Base-by-base conservation (phyloP, 2,329 filamentous ascomycete species). In the Xylariaceae sp. region DNA sequence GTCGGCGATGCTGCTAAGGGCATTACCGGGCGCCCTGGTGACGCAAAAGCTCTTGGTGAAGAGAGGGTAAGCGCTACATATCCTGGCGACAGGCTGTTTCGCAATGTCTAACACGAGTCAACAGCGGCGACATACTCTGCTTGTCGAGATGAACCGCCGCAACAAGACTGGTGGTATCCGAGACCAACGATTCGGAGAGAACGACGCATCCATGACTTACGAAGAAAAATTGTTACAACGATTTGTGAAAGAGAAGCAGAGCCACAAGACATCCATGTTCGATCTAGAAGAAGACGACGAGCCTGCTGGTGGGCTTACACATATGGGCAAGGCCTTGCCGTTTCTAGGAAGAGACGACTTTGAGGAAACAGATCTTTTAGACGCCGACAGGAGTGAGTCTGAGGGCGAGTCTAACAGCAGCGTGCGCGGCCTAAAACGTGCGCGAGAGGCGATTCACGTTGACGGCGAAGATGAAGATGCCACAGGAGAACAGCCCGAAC, bases 181-280 rank as follows among this genome's bases (percentile, higher is more conserved):
- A 42, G 93, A 98, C 75, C 82, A 89, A 60, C 85, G 93, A 58
- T 95, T 98, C 60, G 93, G 94, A 67, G 94, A 98, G 72, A 87
- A 94, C 61, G 91, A 98, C 64, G 88, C 90, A 10, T 86, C 83
- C 11, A 92, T 98, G 88, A 88, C 88, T 3, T 85, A 90, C 2
- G 93, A 98, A 62, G 88, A 97, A 61, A 87, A 86, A 64, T 93
- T 93, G 71, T 79, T 93, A 55, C 88, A 95, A 67, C 80, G 93
- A 61, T 98, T 95, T 63, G 88, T 92, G 36, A 75, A 83, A 59
- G 93, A 96, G 69, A 93, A 93, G 66, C 85, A 91, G 70, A 77
- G 78, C 56, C 79, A 79, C 53, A 82, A 88, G 70, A 89, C 86
- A 40, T 85, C 85, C 22, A 72, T 93, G 57, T 98, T 98, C 67